phyloP scores from a whole-genome alignment of 1,284 basidiomycete genomes.

The Cutaneotrichosporon sp. region DNA sequence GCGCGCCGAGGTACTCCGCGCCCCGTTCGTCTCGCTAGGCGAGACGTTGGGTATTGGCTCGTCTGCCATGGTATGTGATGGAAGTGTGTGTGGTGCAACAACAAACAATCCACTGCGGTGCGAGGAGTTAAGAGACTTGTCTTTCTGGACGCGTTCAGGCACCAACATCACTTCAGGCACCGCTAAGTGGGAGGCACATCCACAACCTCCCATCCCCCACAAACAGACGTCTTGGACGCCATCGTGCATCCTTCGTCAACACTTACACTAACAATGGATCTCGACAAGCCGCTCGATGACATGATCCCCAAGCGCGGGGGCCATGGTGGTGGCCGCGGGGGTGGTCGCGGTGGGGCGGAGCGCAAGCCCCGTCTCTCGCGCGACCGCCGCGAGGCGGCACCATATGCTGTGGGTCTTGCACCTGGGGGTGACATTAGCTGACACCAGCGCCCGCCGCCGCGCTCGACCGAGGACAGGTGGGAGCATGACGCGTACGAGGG shows the following conservation, averaged over 20 bases:
- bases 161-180: background rate
- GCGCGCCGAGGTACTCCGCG: background rate
- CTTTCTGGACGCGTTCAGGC: constrained; percentile 2
- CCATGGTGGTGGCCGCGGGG: background rate
- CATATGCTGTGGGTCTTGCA: constrained; percentile 42
- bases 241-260: background rate
- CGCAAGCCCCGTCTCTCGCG: constrained; percentile 29
- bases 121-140: constrained; percentile 7
- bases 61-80: background rate
- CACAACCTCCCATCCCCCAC: background rate
- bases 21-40: background rate
- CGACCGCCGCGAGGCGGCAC: constrained; percentile 29
- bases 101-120: too few relatives aligned
- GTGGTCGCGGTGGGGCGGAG: constrained; percentile 13
- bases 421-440: too few relatives aligned
- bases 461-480: constrained; percentile 52
- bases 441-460: constrained; percentile 48
- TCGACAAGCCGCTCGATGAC: constrained; percentile 52
- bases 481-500: constrained; percentile 52
- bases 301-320: constrained; percentile 36
- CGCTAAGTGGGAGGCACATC: constrained; percentile 1
- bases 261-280: constrained; percentile 42
- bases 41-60: background rate
- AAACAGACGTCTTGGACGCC: too few relatives aligned
- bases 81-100: background rate